A percentile compares a stretch with the other conserved stretches of the same genome.
These are phyloP conservation scores for Amborella trichopoda DNA, from an alignment of 164 flowering plant genomes.

Conservation along the genomic window DNA sequence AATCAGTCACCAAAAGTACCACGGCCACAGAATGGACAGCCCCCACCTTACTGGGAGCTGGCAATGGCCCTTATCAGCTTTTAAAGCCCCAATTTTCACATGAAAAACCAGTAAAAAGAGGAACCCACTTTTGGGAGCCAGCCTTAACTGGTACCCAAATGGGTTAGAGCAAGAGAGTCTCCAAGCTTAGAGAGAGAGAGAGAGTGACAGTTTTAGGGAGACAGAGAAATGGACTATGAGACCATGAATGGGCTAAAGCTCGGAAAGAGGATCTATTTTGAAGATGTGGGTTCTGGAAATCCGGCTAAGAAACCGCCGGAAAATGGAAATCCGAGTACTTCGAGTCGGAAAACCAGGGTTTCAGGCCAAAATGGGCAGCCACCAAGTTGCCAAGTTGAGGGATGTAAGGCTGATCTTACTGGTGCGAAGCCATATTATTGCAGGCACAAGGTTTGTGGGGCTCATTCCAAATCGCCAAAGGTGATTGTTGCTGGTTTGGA, in stretches of 20 bases:
- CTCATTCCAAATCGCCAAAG: conserved; percentile 54
- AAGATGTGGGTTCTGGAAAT: conserved; percentile 28
- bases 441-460: conserved; percentile 67
- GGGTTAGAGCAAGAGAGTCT: no score
- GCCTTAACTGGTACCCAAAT: no score
- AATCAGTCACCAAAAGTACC: no score
- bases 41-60: no score
- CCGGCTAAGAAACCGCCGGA: conserved; percentile 7
- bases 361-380: conserved; percentile 30
- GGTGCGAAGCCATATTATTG: conserved; percentile 71
- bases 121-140: no score
- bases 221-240: no score
- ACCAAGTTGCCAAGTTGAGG: conserved; percentile 73
- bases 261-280: conserved; percentile 60
- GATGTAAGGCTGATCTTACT: conserved; percentile 62
- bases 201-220: no score
- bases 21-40: no score
- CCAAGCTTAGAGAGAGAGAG: no score
- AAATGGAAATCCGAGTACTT: conserved; percentile 1
- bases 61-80: no score
- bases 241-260: conserved; percentile 50
- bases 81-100: no score
- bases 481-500: conserved; percentile 52
- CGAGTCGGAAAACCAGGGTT: conserved; percentile 30
- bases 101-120: no score